Conservation (phyloP, 345 rosid species). For the Brassica napus region Da-Ae NC_063445.1:50375001-50375500, state of each 20-base stretch:
- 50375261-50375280: slow-evolving; percentile 84
- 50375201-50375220: slow-evolving; percentile 92
- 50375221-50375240: slow-evolving; percentile 80
- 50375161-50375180: slow-evolving; percentile 63
- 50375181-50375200: slow-evolving; percentile 70
- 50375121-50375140: background rate
- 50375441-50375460: slow-evolving; percentile 63
- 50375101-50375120: background rate
- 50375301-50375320: slow-evolving; percentile 79
- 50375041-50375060: slow-evolving; percentile 82
- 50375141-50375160: slow-evolving; percentile 10
- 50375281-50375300: slow-evolving; percentile 98
- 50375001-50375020: slow-evolving; percentile 18
- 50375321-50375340: slow-evolving; percentile 62
- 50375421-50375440: slow-evolving; percentile 63
- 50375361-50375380: background rate
- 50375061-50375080: slow-evolving; percentile 60
- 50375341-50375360: no score
- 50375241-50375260: slow-evolving; percentile 59
- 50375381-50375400: slow-evolving; percentile 10
- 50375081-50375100: slow-evolving; percentile 63
- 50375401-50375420: slow-evolving; percentile 57
- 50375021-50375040: slow-evolving; percentile 75
- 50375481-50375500: slow-evolving; percentile 94
- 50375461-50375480: slow-evolving; percentile 93